These are phyloP conservation scores for Macrocystidia cucumis DNA, from an alignment of 1,284 basidiomycete species.

Conservation along the genomic window DNA sequence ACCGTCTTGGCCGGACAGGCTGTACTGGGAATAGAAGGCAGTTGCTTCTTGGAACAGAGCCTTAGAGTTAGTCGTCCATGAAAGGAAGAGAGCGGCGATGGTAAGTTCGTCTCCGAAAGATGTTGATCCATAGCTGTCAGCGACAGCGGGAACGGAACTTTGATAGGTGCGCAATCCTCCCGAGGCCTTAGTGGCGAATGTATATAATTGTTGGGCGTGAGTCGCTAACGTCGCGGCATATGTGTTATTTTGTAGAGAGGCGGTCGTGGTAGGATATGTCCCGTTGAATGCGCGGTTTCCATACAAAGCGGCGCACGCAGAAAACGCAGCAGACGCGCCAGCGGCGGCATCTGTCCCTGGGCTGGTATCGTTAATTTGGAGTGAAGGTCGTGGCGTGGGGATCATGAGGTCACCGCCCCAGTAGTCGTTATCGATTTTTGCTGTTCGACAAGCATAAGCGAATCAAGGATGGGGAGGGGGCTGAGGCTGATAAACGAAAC, in stretches of 20 bases:
- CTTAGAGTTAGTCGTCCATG: conserved; percentile 61
- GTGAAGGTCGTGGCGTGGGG: conserved; percentile 67
- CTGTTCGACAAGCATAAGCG: conserved; percentile 19
- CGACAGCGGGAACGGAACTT: conserved; percentile 56
- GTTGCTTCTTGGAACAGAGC: conserved; percentile 61
- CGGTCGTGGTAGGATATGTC: conserved; percentile 46
- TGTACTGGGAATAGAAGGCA: conserved; percentile 51
- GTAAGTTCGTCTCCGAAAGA: conserved; percentile 64
- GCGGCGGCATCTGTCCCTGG: conserved; percentile 91
- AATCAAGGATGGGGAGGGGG: conserved; percentile 4
- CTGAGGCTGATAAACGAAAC: conserved; percentile 8
- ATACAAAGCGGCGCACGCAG: conserved; percentile 81
- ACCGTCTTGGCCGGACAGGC: conserved; percentile 41
- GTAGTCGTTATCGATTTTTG: conserved; percentile 64
- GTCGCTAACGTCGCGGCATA: conserved; percentile 65
- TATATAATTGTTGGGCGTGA: conserved; percentile 73
- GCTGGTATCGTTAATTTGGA: conserved; percentile 67
- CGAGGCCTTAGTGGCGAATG: conserved; percentile 61
- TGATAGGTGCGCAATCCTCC: conserved; percentile 53
- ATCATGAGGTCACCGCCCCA: conserved; percentile 87
- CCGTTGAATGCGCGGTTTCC: conserved; percentile 41
- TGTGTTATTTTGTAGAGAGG: conserved; percentile 63
- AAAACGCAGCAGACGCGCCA: conserved; percentile 76
- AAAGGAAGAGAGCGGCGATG: conserved; percentile 71
- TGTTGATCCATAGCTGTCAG: conserved; percentile 67